Base-by-base conservation (phyloP, 192 early-diverging fungal species). In the Obelidium mucronatum region DNA sequence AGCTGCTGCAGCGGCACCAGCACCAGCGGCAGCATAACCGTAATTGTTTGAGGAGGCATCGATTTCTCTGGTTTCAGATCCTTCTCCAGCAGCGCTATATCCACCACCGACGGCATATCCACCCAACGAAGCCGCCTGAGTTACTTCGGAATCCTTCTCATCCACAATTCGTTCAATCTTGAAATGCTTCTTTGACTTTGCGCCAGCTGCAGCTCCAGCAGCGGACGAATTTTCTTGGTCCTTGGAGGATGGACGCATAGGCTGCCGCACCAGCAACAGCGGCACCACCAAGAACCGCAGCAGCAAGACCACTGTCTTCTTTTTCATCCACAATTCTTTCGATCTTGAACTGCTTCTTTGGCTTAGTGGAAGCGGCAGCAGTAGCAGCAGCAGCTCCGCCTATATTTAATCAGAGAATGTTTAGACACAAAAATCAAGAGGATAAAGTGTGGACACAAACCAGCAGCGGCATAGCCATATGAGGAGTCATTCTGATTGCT, bases 161-260 rank as follows among this genome's bases (percentile, higher is more conserved):
- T 15, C 34, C 17, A 68, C 66, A 11, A 68, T 52, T 22, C 66
- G 66, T 1, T 68, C 66, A 4, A 68, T 68, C 30, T 40, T 68
- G 55, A 58, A 58, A 15, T 51, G 34, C 44, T 67, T 67, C 66
- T 67, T 67, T 67, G 42, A 22, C 19, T 26, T 39, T 19, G 44
- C 42, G 44, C 36, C 42, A 2, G 63, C 63, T 15, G 34, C 63
- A 15, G 63, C 63, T 37, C 63, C 63, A 30, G 37, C 63, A 40
- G 11, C 63, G 0, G 28, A 15, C 34, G n/a, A n/a, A n/a, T n/a
- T n/a, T n/a, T n/a, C n/a, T n/a, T 22, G 24, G 17, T 30, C 59
- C 33, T 1, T 15, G 19, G 17, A 26, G n/a, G n/a, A 17, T 22
- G 19, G 15, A 17, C 15, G 22, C 17, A 61, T 61, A 61, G 33